These are phyloP conservation scores for Arthrobotrys sinensis DNA, from an alignment of 2,329 filamentous ascomycete genomes.

Conservation along the genomic window DNA sequence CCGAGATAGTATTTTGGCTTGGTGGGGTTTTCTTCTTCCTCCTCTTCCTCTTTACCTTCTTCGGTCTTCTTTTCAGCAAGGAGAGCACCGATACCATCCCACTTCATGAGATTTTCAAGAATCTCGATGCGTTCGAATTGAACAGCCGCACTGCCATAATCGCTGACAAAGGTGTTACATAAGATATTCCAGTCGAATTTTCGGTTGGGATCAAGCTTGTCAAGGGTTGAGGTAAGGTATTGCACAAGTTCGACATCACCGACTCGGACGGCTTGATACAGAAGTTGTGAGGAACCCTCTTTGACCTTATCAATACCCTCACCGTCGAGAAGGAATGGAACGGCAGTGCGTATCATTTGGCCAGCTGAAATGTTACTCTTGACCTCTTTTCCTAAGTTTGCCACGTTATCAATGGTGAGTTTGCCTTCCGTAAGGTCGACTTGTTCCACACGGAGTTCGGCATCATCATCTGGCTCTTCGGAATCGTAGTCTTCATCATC, in stretches of 20 bases:
- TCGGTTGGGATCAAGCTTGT: conserved; percentile 64
- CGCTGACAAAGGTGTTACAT: conserved; percentile 61
- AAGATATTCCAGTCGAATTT: conserved; percentile 69
- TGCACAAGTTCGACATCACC: conserved; percentile 46
- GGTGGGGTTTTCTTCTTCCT: conserved; percentile 75
- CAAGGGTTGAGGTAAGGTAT: conserved; percentile 53
- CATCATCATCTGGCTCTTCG: conserved; percentile 67
- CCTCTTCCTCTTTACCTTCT: conserved; percentile 63
- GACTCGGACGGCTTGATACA: conserved; percentile 37
- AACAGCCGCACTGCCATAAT: conserved; percentile 59
- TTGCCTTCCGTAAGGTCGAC: conserved; percentile 47
- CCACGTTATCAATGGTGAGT: conserved; percentile 47
- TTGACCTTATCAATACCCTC: conserved; percentile 64
- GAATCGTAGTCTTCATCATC: conserved; percentile 66
- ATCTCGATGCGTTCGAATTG: conserved; percentile 59
- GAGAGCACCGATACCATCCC: conserved; percentile 60
- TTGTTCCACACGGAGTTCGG: conserved; percentile 52
- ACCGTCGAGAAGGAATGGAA: conserved; percentile 63
- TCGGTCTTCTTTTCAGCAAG: conserved; percentile 64
- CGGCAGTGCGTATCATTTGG: conserved; percentile 14
- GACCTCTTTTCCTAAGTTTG: conserved; percentile 54
- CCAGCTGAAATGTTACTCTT: conserved; percentile 36
- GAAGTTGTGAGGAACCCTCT: not conserved
- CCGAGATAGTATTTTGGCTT: conserved; percentile 84
- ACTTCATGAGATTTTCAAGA: conserved; percentile 62